A percentile compares a stretch with the other conserved stretches of the same genome.
phyloP scores from a whole-genome alignment of 202 grass and related monocot species.

The Panicum virgatum region DNA sequence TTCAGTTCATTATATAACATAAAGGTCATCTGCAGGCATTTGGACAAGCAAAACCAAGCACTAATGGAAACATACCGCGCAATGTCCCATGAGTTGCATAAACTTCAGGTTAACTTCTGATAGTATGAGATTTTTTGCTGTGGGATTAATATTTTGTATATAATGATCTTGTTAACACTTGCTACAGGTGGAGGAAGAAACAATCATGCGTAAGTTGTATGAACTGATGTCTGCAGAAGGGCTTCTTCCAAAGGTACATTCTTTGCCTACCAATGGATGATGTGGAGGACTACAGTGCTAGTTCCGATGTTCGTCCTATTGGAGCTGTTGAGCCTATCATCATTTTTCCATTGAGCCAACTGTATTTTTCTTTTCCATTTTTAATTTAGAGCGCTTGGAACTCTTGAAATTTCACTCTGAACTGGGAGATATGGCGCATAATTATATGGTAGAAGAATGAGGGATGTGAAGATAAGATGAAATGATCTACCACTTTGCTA shows the following conservation, averaged over 20 bases:
- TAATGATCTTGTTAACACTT: not conserved
- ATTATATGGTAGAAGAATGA: not conserved
- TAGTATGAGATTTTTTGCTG: not conserved
- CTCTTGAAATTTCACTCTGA: conserved; percentile 16
- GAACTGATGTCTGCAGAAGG: conserved; percentile 57
- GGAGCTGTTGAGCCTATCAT: conserved; percentile 13
- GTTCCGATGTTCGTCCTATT: not conserved
- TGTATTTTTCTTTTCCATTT: not conserved
- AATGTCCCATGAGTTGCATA: conserved; percentile 73
- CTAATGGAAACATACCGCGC: conserved; percentile 59
- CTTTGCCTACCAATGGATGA: conserved; percentile 8
- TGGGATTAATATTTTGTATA: conserved; percentile 2
- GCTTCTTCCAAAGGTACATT: conserved; percentile 62
- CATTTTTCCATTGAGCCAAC: conserved; percentile 1
- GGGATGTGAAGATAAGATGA: conserved; percentile 9
- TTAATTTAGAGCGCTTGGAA: not conserved
- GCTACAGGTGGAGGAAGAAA: conserved; percentile 73
- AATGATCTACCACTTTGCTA: not conserved
- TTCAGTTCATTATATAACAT: conserved; percentile 23
- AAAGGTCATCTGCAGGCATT: conserved; percentile 45
- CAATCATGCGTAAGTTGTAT: conserved; percentile 69
- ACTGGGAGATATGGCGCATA: not conserved
- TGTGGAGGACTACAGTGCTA: not conserved
- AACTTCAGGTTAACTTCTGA: conserved; percentile 49
- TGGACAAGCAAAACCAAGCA: conserved; percentile 66